A percentile compares a stretch with the other conserved stretches of the same genome.
Conservation (phyloP, 768 basidiomycete genomes). For the Daedaleopsis sinensis region DNA sequence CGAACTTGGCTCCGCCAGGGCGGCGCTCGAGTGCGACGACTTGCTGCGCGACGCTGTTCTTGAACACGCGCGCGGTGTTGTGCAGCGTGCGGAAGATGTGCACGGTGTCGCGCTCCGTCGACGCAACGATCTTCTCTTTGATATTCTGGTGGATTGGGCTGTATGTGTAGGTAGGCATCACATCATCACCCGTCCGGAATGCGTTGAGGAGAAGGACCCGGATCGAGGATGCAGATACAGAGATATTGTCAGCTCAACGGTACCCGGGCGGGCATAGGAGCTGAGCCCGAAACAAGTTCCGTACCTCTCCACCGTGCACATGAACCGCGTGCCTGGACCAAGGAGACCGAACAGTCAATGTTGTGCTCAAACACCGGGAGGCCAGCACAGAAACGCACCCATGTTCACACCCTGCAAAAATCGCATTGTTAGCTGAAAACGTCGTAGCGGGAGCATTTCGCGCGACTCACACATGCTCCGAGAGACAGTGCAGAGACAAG, state of each 20-base stretch:
- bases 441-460: not conserved
- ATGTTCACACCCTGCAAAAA: constrained; percentile 77
- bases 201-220: not conserved
- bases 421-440: constrained; percentile 12
- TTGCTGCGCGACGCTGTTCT: constrained; percentile 80
- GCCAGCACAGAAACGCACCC: constrained; percentile 43
- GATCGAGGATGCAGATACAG: not conserved
- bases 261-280: too few relatives aligned
- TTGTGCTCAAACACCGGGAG: not conserved
- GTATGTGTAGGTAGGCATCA: not conserved
- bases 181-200: too few relatives aligned
- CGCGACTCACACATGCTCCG: constrained; percentile 68
- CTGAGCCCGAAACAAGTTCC: not conserved
- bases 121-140: constrained; percentile 86
- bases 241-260: not conserved
- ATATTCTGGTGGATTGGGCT: constrained; percentile 88
- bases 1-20: constrained; percentile 86
- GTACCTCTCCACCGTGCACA: constrained; percentile 87
- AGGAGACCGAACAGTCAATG: not conserved
- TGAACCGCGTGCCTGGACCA: constrained; percentile 75
- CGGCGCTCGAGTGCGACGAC: constrained; percentile 84
- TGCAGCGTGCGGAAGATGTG: constrained; percentile 90
- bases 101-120: constrained; percentile 80
- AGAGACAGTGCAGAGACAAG: constrained; percentile 80
- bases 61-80: constrained; percentile 86